Conservation (phyloP, 176 grass and related monocot species). For the Melocanna baccifera region DNA sequence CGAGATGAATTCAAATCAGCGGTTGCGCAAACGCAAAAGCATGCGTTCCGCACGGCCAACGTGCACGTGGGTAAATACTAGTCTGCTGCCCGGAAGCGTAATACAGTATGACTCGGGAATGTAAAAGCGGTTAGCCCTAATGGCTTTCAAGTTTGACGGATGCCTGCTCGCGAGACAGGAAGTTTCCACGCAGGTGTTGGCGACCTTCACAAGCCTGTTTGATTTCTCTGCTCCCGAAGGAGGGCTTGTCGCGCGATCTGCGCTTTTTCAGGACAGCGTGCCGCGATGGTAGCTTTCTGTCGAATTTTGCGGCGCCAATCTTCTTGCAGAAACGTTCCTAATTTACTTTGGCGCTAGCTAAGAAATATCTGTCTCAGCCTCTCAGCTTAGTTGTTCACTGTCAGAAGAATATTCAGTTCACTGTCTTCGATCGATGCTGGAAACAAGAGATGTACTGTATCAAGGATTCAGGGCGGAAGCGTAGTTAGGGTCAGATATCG, state of each 20-base stretch:
- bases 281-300: not conserved
- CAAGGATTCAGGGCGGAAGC: not conserved
- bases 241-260: not conserved
- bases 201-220: not conserved
- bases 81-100: not conserved
- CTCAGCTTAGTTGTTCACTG: not conserved
- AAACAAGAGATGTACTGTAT: not conserved
- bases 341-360: not conserved
- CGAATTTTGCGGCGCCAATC: not conserved
- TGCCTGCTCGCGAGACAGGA: not conserved
- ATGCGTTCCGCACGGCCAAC: not conserved
- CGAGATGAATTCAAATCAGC: not conserved
- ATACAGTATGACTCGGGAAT: not conserved
- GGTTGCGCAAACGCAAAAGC: not conserved
- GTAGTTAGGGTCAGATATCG: not conserved
- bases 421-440: not conserved
- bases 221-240: not conserved
- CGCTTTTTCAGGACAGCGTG: not conserved
- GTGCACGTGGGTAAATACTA: not conserved
- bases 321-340: not conserved
- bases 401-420: slow-evolving; percentile 2
- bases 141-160: no score
- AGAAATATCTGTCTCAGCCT: not conserved
- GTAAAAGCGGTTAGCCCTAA: not conserved
- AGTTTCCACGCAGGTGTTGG: slow-evolving; percentile 2